Evolutionary conservation across 768 basidiomycete genomes (phyloP).

Genomic region (Pisolithus microcarpus): DNA sequence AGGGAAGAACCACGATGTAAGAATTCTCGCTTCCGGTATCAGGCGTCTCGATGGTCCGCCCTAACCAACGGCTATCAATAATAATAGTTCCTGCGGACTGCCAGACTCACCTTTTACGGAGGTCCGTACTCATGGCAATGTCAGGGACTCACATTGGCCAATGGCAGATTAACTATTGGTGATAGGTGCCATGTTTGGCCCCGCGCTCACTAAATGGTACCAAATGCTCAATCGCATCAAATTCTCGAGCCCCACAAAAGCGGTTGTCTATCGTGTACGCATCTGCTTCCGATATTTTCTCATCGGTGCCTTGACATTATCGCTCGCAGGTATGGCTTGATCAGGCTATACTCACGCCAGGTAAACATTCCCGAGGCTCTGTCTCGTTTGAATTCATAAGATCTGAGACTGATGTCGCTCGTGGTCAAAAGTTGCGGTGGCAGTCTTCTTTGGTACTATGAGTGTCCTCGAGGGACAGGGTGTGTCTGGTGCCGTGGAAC

Average conservation of each 20-base stretch:
- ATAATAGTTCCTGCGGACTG: conserved; percentile 49
- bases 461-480: conserved; percentile 72
- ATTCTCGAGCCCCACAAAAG: conserved; percentile 54
- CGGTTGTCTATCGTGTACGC: conserved; percentile 55
- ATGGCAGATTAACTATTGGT: neutral
- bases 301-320: neutral
- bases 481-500: conserved; percentile 41
- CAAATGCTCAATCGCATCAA: conserved; percentile 62
- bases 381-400: conserved; percentile 3
- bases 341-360: conserved; percentile 71
- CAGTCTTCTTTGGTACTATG: conserved; percentile 68
- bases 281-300: neutral
- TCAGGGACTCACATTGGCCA: neutral
- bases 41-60: too few species aligned
- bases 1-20: conserved; percentile 70
- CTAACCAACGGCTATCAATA: neutral
- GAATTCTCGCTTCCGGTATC: conserved; percentile 15
- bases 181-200: conserved; percentile 68
- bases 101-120: conserved; percentile 65
- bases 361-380: conserved; percentile 22
- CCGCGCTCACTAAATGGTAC: conserved; percentile 79
- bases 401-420: conserved; percentile 3
- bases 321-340: conserved; percentile 65
- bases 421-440: conserved; percentile 32
- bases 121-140: conserved; percentile 30